phyloP scores from a whole-genome alignment of 164 flowering plant genomes.

The Tinospora cordifolia region DNA sequence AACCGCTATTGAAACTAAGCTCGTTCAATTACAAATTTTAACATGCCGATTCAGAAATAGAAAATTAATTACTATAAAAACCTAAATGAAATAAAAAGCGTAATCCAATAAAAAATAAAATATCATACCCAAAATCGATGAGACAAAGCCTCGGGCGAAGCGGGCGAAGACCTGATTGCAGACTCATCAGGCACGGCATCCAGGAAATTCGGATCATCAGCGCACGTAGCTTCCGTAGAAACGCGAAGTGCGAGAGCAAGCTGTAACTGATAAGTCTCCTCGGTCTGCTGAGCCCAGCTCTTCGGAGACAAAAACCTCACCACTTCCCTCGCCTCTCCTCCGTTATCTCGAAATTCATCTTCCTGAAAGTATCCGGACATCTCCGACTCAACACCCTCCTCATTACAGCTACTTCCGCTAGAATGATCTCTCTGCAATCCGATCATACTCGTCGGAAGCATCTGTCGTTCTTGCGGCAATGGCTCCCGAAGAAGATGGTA shows the following conservation, averaged over 20 bases:
- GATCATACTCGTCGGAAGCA: constrained; percentile 36
- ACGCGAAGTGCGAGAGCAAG: constrained; percentile 79
- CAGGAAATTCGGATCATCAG: constrained; percentile 90
- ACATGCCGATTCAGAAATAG: neutral
- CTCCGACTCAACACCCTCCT: constrained; percentile 42
- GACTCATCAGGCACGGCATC: constrained; percentile 65
- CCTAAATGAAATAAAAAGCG: neutral
- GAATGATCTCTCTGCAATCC: constrained; percentile 61
- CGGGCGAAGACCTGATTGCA: constrained; percentile 24
- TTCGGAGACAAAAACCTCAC: constrained; percentile 47
- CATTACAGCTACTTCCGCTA: constrained; percentile 72
- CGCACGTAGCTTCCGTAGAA: constrained; percentile 77
- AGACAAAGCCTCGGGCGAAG: constrained; percentile 55
- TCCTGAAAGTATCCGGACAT: constrained; percentile 26
- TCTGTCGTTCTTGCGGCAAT: constrained; percentile 20
- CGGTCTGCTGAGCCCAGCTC: constrained; percentile 99
- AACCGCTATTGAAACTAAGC: too few relatives aligned
- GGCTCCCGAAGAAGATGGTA: constrained; percentile 63
- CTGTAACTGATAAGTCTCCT: constrained; percentile 95
- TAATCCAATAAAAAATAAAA: neutral
- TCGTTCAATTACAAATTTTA: too few relatives aligned
- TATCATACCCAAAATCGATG: constrained; percentile 88
- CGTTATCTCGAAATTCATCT: too few relatives aligned
- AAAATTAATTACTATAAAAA: neutral
- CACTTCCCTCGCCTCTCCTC: too few relatives aligned